Percentiles rank a stretch among this genome's conserved stretches.
Evolutionary conservation across 768 basidiomycete genomes (phyloP).

Genomic region (Phanerochaete sordida): DNA sequence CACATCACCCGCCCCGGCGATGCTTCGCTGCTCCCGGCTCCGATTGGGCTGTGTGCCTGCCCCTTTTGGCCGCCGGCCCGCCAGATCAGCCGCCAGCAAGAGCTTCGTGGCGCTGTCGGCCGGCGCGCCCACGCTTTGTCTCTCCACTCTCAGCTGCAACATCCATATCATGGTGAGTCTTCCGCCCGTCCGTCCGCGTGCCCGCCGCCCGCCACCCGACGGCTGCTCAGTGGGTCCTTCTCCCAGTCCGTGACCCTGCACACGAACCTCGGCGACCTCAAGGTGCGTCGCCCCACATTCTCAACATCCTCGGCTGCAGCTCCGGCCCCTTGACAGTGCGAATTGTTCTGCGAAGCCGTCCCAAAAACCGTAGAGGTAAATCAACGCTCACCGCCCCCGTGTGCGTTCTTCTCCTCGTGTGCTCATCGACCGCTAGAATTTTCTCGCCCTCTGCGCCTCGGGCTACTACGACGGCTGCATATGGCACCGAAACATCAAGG

Average conservation of each 20-base stretch:
- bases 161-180: conserved; percentile 20
- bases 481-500: conserved; percentile 94
- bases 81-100: conserved; percentile 6
- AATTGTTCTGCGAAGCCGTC: conserved; percentile 95
- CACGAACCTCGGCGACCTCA: conserved; percentile 92
- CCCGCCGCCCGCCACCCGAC: too few relatives aligned
- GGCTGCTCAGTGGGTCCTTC: neutral
- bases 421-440: conserved; percentile 60
- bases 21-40: neutral
- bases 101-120: conserved; percentile 11
- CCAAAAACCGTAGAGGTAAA: conserved; percentile 90
- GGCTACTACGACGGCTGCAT: conserved; percentile 80
- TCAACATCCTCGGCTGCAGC: neutral
- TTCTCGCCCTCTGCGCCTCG: conserved; percentile 89
- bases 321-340: conserved; percentile 53
- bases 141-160: conserved; percentile 18
- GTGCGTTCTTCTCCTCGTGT: neutral
- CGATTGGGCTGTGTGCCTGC: neutral
- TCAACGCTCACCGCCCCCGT: conserved; percentile 1
- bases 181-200: neutral
- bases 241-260: conserved; percentile 85
- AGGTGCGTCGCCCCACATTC: conserved; percentile 46
- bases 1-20: neutral
- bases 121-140: neutral
- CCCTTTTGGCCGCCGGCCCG: neutral